These are phyloP conservation scores for Meyerozyma carpophila DNA, from an alignment of 1,139 yeast genomes.

Conservation along the genomic window DNA sequence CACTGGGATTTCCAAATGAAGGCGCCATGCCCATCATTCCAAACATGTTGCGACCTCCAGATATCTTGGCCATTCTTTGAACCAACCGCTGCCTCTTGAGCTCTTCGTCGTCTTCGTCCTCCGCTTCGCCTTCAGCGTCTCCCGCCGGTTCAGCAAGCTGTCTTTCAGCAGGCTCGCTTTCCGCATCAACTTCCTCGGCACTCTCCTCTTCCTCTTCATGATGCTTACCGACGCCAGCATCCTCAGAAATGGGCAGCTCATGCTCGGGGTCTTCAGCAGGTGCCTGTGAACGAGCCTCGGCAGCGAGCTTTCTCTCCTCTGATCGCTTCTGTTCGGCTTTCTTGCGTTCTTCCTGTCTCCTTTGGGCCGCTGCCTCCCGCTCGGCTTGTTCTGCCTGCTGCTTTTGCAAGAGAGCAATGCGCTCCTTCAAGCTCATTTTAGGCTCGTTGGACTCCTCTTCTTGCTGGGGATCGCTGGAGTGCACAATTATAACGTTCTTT, in stretches of 20 bases:
- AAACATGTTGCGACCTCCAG: conserved; percentile 88
- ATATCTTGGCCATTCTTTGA: conserved; percentile 92
- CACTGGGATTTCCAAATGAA: conserved; percentile 3
- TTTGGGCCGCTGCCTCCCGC: conserved; percentile 57
- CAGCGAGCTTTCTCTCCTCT: conserved; percentile 19
- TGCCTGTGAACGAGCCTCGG: conserved; percentile 3
- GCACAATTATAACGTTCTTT: conserved; percentile 20
- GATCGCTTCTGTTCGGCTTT: conserved; percentile 24
- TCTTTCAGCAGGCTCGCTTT: conserved; percentile 9
- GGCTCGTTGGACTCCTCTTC: conserved; percentile 52
- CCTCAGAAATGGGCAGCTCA: conserved; percentile 1
- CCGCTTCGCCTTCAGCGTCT: conserved; percentile 19
- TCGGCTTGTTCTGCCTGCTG: conserved; percentile 80
- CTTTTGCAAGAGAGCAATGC: conserved; percentile 79
- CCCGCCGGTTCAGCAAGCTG: conserved; percentile 3
- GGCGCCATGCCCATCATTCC: conserved; percentile 70
- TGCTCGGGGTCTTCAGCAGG: not conserved
- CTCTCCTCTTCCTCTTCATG: conserved; percentile 13
- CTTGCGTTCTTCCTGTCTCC: conserved; percentile 53
- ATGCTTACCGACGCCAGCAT: conserved; percentile 7
- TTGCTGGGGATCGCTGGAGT: conserved; percentile 14
- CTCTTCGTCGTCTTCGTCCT: conserved; percentile 66
- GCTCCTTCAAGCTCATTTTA: conserved; percentile 75
- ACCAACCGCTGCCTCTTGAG: conserved; percentile 72
- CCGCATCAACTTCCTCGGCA: conserved; percentile 16